Evolutionary conservation across 2,329 filamentous ascomycete species (phyloP), one percentile per base, ranked within the genome.

Genomic region (Phyllachora maydis): DNA sequence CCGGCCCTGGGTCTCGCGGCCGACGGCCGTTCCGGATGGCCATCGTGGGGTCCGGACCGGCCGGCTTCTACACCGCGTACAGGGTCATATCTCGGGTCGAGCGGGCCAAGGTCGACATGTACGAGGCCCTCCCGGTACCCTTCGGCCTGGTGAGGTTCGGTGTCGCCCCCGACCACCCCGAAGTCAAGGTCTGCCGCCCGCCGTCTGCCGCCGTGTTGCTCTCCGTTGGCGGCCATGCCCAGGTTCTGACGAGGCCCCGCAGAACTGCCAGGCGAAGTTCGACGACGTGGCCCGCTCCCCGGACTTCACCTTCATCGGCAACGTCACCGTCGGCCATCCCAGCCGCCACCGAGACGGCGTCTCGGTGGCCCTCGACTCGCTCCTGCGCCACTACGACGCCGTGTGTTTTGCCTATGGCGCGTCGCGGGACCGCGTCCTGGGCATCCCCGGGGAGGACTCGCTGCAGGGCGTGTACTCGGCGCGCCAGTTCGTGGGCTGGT

Each of bases 181-280:
- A 98, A 52, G 88, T 98, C 35, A 98, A 98, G 67, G 81, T 88
- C n/a, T n/a, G n/a, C n/a, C n/a, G n/a, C n/a, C n/a, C n/a, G n/a
- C n/a, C n/a, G n/a, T n/a, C n/a, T n/a, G n/a, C n/a, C n/a, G n/a
- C n/a, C n/a, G n/a, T n/a, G n/a, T n/a, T n/a, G n/a, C n/a, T n/a
- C n/a, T n/a, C n/a, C n/a, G n/a, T n/a, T n/a, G n/a, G n/a, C n/a
- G n/a, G n/a, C n/a, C n/a, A n/a, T n/a, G n/a, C n/a, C n/a, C n/a
- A n/a, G n/a, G n/a, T n/a, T n/a, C n/a, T n/a, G n/a, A n/a, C n/a
- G n/a, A n/a, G n/a, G n/a, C n/a, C n/a, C 14, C 1, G 2, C 23
- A 90, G 81, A 95, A 93, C 42, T 95, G 85, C 43, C 73, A 91
- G 53, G 79, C 88, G 9, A 92, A 81, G 37, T 93, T 98, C 37